Base-by-base conservation (phyloP, 108 stramenopile species). In the Conticribra guillardii region DNA sequence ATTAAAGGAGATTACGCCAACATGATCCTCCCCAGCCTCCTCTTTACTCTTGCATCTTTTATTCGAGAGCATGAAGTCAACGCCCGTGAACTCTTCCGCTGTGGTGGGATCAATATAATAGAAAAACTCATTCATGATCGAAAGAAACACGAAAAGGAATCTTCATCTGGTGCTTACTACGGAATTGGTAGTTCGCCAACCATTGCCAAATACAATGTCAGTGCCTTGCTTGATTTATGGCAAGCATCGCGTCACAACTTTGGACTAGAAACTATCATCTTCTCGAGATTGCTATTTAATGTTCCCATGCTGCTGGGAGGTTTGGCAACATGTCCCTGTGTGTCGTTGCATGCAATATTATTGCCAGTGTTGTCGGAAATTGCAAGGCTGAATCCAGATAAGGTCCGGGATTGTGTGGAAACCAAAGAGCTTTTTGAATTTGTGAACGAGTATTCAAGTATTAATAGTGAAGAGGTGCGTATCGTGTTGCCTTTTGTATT, bases 231-330 rank as follows among this genome's bases (percentile, higher is more conserved):
- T 33, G 88, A 88, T 52, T 51, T 95, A 26, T 81, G 79, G 51
- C 76, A 84, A 14, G 79, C 88, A 32, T 83, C 83, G 65, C 62
- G 73, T 2, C 82, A 82, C 52, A 65, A 82, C 61, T 71, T 82
- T 44, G 82, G 69, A 26, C 48, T 94, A 46, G 93, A 94, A 64
- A 72, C 69, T 24, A 84, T 74, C n/a, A 71, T 92, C 17, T 89
- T 88, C 41, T 84, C 83, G 5, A 60, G 80, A 30, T 60, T 95
- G 9, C 22, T 95, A 29, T 90, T 89, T 74, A 95, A 92, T 76
- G 50, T 82, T 0, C 82, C 84, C 22, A 63, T 95, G 15, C 84
- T 91, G 74, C 60, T 95, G 2, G 87, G 83, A 41, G 79, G 67
- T 4, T 54, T 77, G 18, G 54, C 69, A 3, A 57, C 49, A 5